These are phyloP conservation scores for Trichoderma afroharzianum DNA, from an alignment of 2,329 filamentous ascomycete species.

Conservation along the genomic window DNA sequence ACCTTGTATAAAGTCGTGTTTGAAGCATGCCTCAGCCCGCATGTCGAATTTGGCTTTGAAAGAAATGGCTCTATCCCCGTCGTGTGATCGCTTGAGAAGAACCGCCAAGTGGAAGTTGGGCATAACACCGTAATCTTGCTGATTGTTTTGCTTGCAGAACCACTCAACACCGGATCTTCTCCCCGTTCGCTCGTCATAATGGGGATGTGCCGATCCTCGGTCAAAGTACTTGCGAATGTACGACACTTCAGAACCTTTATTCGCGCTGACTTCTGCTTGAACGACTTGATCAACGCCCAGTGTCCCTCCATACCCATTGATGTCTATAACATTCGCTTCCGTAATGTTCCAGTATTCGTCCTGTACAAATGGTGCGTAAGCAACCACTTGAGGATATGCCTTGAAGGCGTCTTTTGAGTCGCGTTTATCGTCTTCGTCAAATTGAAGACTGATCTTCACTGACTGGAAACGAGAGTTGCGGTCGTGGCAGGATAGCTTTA, in stretches of 20 bases:
- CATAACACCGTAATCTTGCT: background rate
- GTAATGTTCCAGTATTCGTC: background rate
- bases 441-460: background rate
- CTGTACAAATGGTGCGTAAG: background rate
- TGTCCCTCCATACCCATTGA: background rate
- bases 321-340: rapidly evolving
- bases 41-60: background rate
- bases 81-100: background rate
- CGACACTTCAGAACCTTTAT: background rate
- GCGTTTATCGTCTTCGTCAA: background rate
- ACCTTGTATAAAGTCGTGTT: background rate
- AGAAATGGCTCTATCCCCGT: rapidly evolving
- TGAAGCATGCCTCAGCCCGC: background rate
- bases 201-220: background rate
- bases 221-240: too few species aligned
- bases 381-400: background rate
- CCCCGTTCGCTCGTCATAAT: too few species aligned
- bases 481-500: background rate
- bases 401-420: rapidly evolving
- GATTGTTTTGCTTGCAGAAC: background rate
- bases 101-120: background rate
- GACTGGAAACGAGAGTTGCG: background rate
- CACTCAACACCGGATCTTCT: background rate
- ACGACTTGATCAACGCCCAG: background rate
- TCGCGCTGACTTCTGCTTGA: background rate